These are phyloP conservation scores for Backusella luteola DNA, from an alignment of 192 early-diverging fungal genomes.

Conservation along the genomic window DNA sequence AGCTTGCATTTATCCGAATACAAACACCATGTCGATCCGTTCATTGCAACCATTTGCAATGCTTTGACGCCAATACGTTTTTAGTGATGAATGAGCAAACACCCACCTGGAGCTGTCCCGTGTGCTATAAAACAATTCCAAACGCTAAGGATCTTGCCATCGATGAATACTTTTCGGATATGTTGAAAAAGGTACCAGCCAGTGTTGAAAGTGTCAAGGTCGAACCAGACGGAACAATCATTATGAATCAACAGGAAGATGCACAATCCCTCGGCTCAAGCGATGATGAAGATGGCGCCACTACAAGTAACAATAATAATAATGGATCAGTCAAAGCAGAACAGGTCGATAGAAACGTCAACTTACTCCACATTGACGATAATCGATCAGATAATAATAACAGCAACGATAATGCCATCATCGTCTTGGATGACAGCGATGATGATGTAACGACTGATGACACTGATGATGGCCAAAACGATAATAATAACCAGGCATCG, in stretches of 20 bases:
- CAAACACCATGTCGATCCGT: conserved; percentile 56
- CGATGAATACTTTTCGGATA: conserved; percentile 57
- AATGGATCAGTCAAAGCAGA: not conserved
- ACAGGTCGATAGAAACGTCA: not conserved
- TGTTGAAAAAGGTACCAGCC: conserved; percentile 33
- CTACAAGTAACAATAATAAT: not conserved
- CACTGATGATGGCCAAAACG: not conserved
- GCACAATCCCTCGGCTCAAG: not conserved
- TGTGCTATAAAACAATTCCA: conserved; percentile 56
- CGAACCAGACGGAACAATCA: conserved; percentile 35
- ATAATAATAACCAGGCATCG: not conserved
- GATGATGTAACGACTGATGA: not conserved
- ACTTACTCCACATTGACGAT: not conserved
- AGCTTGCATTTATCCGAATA: conserved; percentile 69
- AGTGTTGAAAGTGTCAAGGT: conserved; percentile 43
- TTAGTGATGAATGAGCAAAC: conserved; percentile 69
- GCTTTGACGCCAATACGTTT: conserved; percentile 77
- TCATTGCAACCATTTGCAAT: conserved; percentile 75
- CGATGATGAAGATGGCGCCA: not conserved
- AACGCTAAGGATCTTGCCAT: conserved; percentile 62
- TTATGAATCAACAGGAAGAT: not conserved
- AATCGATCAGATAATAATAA: not conserved
- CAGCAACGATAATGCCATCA: not conserved
- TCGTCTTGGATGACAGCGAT: not conserved
- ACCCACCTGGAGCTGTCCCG: conserved; percentile 71